phyloP scores from a whole-genome alignment of 106 monocot species.

The Apostasia ramifera region DNA sequence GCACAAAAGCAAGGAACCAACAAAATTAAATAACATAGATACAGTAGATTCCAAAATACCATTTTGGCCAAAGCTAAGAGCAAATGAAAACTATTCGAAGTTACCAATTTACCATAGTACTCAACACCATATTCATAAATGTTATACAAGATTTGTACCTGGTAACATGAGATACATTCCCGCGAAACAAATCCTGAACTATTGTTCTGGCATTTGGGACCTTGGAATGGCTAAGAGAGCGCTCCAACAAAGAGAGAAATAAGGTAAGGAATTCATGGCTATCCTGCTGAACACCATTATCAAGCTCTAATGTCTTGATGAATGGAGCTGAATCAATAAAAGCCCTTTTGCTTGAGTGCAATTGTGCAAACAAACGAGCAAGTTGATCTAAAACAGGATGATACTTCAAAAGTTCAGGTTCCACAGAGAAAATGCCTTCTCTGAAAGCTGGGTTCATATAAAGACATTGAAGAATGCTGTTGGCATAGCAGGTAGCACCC shows the following conservation, averaged over 20 bases:
- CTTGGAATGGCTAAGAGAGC: slow-evolving; percentile 67
- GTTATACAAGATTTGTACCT: slow-evolving; percentile 33
- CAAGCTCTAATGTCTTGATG: slow-evolving; percentile 88
- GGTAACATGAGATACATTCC: slow-evolving; percentile 88
- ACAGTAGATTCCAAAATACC: no score
- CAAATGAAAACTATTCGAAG: no score
- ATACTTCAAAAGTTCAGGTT: slow-evolving; percentile 57
- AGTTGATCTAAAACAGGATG: slow-evolving; percentile 89
- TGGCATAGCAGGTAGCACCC: slow-evolving; percentile 99
- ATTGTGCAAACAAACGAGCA: slow-evolving; percentile 71
- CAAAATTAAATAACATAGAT: background rate
- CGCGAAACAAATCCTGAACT: slow-evolving; percentile 90
- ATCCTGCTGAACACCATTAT: slow-evolving; percentile 96
- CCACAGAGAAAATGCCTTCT: slow-evolving; percentile 71
- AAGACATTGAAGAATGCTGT: slow-evolving; percentile 98
- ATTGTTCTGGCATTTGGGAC: slow-evolving; percentile 49
- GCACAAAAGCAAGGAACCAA: background rate
- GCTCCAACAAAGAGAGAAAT: slow-evolving; percentile 89
- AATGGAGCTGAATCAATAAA: slow-evolving; percentile 97
- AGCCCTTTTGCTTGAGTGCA: slow-evolving; percentile 80
- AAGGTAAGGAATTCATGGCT: slow-evolving; percentile 97
- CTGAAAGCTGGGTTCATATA: slow-evolving; percentile 89
- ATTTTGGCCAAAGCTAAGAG: no score
- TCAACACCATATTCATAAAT: no score
- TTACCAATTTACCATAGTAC: no score